phyloP scores from a whole-genome alignment of 495 filamentous ascomycete genomes.

The Lophiotrema nucula region DNA sequence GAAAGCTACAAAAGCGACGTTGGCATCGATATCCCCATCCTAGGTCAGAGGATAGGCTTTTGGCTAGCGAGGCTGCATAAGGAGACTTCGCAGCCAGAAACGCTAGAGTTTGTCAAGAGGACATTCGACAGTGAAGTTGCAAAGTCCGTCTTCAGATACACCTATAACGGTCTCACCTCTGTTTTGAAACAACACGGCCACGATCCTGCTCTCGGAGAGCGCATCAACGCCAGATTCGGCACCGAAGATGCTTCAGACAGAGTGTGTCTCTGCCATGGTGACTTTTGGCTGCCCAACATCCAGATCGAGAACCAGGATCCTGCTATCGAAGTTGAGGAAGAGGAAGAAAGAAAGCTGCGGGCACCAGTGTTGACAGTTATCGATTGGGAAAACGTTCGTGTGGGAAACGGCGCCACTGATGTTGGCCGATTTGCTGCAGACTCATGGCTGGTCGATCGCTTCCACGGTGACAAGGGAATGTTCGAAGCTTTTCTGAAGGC shows the following conservation, averaged over 20 bases:
- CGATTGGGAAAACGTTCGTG: constrained; percentile 1
- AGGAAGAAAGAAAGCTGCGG: constrained; percentile 3
- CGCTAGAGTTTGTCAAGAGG: constrained; percentile 13
- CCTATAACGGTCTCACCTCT: background rate
- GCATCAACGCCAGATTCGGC: constrained; percentile 3
- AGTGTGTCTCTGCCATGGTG: constrained; percentile 4
- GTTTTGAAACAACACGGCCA: constrained; percentile 6
- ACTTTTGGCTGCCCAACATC: constrained; percentile 5
- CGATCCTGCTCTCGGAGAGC: constrained; percentile 5
- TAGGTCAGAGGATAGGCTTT: background rate
- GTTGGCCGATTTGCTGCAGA: constrained; percentile 8
- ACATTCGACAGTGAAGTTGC: constrained; percentile 1
- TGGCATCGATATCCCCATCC: constrained; percentile 3
- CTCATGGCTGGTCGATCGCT: constrained; percentile 2
- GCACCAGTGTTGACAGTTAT: constrained; percentile 9
- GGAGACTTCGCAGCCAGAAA: background rate
- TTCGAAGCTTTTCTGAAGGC: constrained; percentile 7
- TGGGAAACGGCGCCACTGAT: constrained; percentile 8
- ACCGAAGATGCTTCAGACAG: background rate
- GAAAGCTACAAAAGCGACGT: constrained; percentile 7
- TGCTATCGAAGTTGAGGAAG: constrained; percentile 13
- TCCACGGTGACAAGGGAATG: constrained; percentile 5
- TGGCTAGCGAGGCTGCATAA: constrained; percentile 1
- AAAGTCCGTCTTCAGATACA: constrained; percentile 7
- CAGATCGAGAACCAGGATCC: constrained; percentile 14